Conservation (phyloP, 2,329 filamentous ascomycete genomes). For the Aspergillus versicolor region DNA sequence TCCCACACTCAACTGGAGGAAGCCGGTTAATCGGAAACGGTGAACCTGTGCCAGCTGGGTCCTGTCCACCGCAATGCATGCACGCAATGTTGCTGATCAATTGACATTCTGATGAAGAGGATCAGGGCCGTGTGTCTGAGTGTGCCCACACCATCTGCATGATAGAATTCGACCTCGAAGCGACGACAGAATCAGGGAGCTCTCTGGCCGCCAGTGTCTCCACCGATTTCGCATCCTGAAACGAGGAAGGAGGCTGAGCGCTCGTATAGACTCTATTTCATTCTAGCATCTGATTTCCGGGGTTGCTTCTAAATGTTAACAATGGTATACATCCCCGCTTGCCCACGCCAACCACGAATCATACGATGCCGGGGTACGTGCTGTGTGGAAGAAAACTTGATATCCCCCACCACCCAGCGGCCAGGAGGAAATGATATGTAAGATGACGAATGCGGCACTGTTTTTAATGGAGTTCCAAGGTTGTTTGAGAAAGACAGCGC, state of each 20-base stretch:
- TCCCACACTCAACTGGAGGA: not conserved
- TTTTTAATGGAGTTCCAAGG: not conserved
- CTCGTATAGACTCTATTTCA: not conserved
- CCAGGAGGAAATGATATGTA: not conserved
- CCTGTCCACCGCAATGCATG: too few relatives aligned
- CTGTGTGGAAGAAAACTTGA: not conserved
- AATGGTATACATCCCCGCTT: not conserved
- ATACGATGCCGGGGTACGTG: not conserved
- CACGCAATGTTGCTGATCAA: too few relatives aligned
- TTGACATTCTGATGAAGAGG: too few relatives aligned
- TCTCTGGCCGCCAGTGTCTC: not conserved
- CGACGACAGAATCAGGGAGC: too few relatives aligned
- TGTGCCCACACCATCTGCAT: too few relatives aligned
- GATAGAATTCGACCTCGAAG: too few relatives aligned
- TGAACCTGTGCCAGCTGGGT: not conserved
- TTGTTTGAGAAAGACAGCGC: not conserved
- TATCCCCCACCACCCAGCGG: not conserved
- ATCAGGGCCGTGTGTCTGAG: too few relatives aligned
- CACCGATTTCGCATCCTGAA: not conserved
- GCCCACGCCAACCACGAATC: not conserved
- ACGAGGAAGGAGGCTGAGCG: not conserved
- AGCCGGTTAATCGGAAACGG: not conserved
- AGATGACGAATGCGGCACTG: constrained; percentile 4
- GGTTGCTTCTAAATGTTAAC: not conserved
- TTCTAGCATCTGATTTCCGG: not conserved